A percentile compares a stretch with the other conserved stretches of the same genome.
These are phyloP conservation scores for Tilletia caries DNA, from an alignment of 1,284 basidiomycete genomes.

Conservation along the genomic window DNA sequence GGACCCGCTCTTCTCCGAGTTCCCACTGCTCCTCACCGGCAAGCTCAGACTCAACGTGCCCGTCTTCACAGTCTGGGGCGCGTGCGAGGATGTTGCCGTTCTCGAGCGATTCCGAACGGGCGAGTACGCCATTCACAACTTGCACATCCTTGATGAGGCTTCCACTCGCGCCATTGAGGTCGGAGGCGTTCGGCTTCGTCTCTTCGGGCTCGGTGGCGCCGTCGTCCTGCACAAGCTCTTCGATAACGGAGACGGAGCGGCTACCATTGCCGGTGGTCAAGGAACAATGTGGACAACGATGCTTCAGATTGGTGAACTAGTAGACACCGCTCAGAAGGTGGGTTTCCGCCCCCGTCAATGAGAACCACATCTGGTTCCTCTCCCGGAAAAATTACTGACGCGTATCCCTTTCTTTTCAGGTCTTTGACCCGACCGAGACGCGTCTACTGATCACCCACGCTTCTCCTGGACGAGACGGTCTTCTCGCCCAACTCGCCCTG, in stretches of 20 bases:
- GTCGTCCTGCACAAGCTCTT: slow-evolving; percentile 96
- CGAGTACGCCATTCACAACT: slow-evolving; percentile 72
- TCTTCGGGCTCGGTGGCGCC: slow-evolving; percentile 92
- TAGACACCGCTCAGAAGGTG: slow-evolving; percentile 92
- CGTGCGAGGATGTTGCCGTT: slow-evolving; percentile 90
- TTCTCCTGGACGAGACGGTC: slow-evolving; percentile 85
- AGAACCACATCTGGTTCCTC: background rate
- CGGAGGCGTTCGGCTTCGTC: slow-evolving; percentile 84
- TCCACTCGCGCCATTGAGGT: slow-evolving; percentile 84
- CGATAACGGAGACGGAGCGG: slow-evolving; percentile 88
- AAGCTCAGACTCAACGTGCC: slow-evolving; percentile 61
- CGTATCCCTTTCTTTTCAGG: slow-evolving; percentile 39
- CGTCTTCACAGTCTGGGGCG: slow-evolving; percentile 94
- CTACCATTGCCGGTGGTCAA: slow-evolving; percentile 93
- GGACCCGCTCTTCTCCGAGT: slow-evolving; percentile 70
- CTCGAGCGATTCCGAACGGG: slow-evolving; percentile 86
- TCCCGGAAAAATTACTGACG: background rate
- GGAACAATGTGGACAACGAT: slow-evolving; percentile 99
- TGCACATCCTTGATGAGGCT: slow-evolving; percentile 85
- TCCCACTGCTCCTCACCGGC: slow-evolving; percentile 82
- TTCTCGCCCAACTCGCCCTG: slow-evolving; percentile 84
- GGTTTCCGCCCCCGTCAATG: slow-evolving; percentile 20
- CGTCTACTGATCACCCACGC: slow-evolving; percentile 89
- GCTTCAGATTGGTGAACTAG: slow-evolving; percentile 92
- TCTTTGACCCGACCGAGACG: slow-evolving; percentile 84